Conservation (phyloP, 768 basidiomycete species). For the Tremella yokohamensis region DNA sequence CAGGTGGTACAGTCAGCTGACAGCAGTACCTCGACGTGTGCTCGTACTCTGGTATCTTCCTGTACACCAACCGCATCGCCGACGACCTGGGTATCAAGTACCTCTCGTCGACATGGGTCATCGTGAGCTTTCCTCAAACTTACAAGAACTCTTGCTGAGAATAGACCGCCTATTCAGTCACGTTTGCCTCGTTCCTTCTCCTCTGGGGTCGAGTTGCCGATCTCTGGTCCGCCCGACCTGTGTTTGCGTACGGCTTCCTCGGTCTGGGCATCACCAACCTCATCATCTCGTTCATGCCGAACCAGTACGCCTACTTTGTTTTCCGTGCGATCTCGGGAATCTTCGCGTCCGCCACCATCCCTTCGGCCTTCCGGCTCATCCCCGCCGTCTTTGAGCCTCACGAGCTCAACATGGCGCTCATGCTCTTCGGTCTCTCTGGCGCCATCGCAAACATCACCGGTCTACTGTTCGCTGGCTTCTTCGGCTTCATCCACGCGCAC, state of each 20-base stretch:
- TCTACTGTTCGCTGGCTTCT: conserved; percentile 31
- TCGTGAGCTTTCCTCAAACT: conserved; percentile 23
- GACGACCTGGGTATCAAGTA: conserved; percentile 31
- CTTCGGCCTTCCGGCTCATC: conserved; percentile 37
- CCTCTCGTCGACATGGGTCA: conserved; percentile 36
- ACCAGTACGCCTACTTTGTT: conserved; percentile 36
- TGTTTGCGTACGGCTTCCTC: conserved; percentile 41
- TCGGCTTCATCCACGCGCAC: conserved; percentile 28
- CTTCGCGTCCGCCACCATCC: conserved; percentile 24
- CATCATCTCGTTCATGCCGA: conserved; percentile 29
- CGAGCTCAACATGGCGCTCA: conserved; percentile 26
- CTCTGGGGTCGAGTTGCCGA: conserved; percentile 43
- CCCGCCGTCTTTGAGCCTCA: conserved; percentile 29
- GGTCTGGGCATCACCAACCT: conserved; percentile 29
- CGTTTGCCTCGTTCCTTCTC: conserved; percentile 39
- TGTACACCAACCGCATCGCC: conserved; percentile 32
- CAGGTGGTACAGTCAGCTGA: background rate
- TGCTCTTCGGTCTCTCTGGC: conserved; percentile 28
- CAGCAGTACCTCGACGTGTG: conserved; percentile 27
- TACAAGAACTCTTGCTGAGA: background rate
- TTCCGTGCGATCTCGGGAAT: conserved; percentile 26
- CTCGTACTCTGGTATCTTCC: conserved; percentile 21
- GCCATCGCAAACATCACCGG: conserved; percentile 21
- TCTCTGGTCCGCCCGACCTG: conserved; percentile 36
- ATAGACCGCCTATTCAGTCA: conserved; percentile 34